Evolutionary conservation across 495 filamentous ascomycete species (phyloP).

Genomic region (Talaromyces proteolyticus): DNA sequence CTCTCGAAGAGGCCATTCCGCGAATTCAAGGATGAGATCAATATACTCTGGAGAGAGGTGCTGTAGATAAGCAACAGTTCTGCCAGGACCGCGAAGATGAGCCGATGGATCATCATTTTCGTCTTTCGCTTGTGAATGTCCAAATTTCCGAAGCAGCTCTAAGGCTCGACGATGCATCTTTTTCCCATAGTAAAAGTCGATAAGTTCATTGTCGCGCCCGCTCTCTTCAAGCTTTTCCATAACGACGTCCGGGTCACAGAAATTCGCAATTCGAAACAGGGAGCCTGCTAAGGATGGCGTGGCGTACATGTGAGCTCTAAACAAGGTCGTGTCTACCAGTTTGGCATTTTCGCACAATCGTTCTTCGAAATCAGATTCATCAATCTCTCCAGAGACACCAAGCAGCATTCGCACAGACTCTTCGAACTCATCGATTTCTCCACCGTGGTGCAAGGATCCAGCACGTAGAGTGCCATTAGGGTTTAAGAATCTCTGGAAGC

Average conservation of each 20-base stretch:
- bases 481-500: conserved; percentile 77
- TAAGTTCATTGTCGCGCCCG: conserved; percentile 85
- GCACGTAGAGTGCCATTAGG: conserved; percentile 67
- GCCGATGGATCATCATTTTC: conserved; percentile 40
- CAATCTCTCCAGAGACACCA: conserved; percentile 34
- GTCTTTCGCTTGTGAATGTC: conserved; percentile 56
- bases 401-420: conserved; percentile 38
- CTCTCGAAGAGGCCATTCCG: conserved; percentile 73
- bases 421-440: conserved; percentile 45
- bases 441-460: conserved; percentile 39
- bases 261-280: conserved; percentile 93
- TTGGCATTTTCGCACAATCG: conserved; percentile 69
- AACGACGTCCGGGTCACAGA: conserved; percentile 93
- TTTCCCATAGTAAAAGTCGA: conserved; percentile 96
- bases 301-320: conserved; percentile 88
- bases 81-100: conserved; percentile 71
- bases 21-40: conserved; percentile 87
- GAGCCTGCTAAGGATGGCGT: conserved; percentile 79
- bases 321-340: conserved; percentile 88
- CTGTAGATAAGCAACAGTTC: conserved; percentile 87
- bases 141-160: conserved; percentile 76
- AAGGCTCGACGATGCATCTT: conserved; percentile 85
- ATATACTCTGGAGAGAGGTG: conserved; percentile 81
- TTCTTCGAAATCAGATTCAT: conserved; percentile 58
- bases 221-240: conserved; percentile 86